Evolutionary conservation across 148 eudicot genomes (phyloP).

Genomic region (Rhododendron molle): DNA sequence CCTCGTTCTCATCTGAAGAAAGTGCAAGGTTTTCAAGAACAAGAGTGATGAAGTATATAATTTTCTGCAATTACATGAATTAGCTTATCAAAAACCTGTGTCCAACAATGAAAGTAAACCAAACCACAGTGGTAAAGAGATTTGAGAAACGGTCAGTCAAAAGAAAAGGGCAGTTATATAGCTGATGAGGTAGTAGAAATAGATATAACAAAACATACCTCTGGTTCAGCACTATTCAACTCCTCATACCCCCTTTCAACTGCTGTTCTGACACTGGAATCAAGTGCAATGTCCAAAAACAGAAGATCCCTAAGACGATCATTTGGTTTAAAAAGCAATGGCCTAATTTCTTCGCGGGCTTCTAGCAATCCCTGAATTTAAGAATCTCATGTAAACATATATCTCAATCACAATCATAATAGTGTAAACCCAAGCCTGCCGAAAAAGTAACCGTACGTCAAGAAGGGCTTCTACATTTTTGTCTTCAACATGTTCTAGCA

Average conservation of each 20-base stretch:
- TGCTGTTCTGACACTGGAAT: slow-evolving; percentile 86
- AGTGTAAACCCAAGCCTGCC: background rate
- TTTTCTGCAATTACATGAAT: slow-evolving; percentile 52
- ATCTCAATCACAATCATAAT: background rate
- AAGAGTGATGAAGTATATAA: slow-evolving; percentile 85
- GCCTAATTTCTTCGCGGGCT: slow-evolving; percentile 82
- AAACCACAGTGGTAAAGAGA: background rate
- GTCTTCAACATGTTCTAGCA: slow-evolving; percentile 76
- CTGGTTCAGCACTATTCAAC: slow-evolving; percentile 74
- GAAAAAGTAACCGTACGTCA: slow-evolving; percentile 50
- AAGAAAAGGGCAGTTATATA: background rate
- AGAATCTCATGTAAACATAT: background rate
- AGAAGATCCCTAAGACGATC: slow-evolving; percentile 86
- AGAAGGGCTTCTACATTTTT: slow-evolving; percentile 79
- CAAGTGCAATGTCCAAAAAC: slow-evolving; percentile 90
- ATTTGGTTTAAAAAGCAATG: slow-evolving; percentile 57
- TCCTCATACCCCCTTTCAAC: slow-evolving; percentile 92
- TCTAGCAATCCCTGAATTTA: slow-evolving; percentile 76
- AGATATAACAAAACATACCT: slow-evolving; percentile 50
- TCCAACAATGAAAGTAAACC: background rate
- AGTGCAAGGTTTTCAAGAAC: slow-evolving; percentile 90
- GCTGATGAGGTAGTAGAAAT: background rate
- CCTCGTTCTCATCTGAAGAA: slow-evolving; percentile 82
- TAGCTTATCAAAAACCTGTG: background rate
- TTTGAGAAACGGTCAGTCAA: background rate